phyloP scores from a whole-genome alignment of 2,329 filamentous ascomycete genomes.

The Calonectria fujianensis region DNA sequence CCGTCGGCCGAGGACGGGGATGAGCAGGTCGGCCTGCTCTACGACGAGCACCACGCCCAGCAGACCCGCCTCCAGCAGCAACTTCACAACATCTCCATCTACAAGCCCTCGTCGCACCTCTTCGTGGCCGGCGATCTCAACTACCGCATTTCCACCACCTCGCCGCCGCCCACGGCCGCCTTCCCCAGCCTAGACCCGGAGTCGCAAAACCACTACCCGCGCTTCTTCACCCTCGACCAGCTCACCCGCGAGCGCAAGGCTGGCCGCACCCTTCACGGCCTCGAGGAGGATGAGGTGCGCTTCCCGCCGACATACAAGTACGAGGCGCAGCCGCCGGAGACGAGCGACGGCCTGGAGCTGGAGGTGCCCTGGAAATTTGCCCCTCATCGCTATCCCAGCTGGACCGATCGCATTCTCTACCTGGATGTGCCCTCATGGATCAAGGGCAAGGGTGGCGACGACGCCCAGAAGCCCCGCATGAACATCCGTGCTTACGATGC shows the following conservation, averaged over 20 bases:
- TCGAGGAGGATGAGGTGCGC: conserved; percentile 82
- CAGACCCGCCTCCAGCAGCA: conserved; percentile 63
- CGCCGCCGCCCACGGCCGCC: conserved; percentile 76
- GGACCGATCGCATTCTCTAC: conserved; percentile 94
- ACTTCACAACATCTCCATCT: conserved; percentile 79
- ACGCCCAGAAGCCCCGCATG: conserved; percentile 57
- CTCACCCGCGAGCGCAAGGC: conserved; percentile 82
- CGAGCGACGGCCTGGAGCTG: conserved; percentile 55
- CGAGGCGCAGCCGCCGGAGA: conserved; percentile 63
- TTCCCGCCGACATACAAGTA: conserved; percentile 99
- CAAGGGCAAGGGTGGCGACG: conserved; percentile 51
- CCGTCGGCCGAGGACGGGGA: conserved; percentile 51
- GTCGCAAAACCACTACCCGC: conserved; percentile 76
- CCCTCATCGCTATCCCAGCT: conserved; percentile 88
- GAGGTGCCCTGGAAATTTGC: conserved; percentile 71
- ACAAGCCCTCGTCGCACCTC: conserved; percentile 83
- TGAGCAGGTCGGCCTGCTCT: conserved; percentile 59
- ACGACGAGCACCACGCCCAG: conserved; percentile 60
- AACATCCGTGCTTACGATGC: conserved; percentile 81
- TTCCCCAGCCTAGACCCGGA: conserved; percentile 77
- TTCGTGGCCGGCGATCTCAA: conserved; percentile 96
- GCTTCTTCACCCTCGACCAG: conserved; percentile 86
- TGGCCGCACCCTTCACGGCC: conserved; percentile 84
- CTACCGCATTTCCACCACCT: conserved; percentile 86
- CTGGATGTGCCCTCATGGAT: conserved; percentile 77